Base-by-base conservation (phyloP, 2,329 filamentous ascomycete species). In the Colletotrichum sp. region DNA sequence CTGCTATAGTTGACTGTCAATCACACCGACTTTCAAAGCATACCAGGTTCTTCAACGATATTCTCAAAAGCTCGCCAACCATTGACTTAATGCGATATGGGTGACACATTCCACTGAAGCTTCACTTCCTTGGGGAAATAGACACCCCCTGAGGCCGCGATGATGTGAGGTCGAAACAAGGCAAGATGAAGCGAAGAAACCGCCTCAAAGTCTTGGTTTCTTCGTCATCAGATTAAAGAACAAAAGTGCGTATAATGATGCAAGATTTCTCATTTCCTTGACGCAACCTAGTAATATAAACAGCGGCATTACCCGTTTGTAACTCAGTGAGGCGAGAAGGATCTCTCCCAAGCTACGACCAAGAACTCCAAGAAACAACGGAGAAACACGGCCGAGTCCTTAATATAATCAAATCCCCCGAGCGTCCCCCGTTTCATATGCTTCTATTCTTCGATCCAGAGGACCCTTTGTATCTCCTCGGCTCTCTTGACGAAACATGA, bases 151-250 rank as follows among this genome's bases (percentile, higher is more conserved):
- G 28, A 30, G 9, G 28, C 28, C 28, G 28, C 28, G 8, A 30
- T 30, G 28, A 30, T 30, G 28, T 30, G 28, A 30, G 28, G 28
- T 30, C 28, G 8, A 30, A 30, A 30, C 28, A 13, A 22, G n/a
- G 44, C 44, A 48, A 48, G n/a, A 48, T 2, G 44, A 48, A 52
- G 44, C 44, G 44, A 52, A 52, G 44, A 2, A 22, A 22, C n/a
- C 44, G 6, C n/a, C n/a, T 1, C n/a, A 13, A 52, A 22, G 10
- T 52, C n/a, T 22, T n/a, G 0, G 1, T 1, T 1, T 13, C n/a
- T 13, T 13, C 12, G 9, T 1, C 10, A 13, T 18, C 4, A 13
- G 44, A 22, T 52, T 22, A n/a, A 12, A 52, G 5, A 6, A 52
- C 44, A 22, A 1, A 52, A 52, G 10, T 22, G 44, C n/a, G 6